Evolutionary conservation across 148 eudicot genomes (phyloP).

Genomic region (Nepenthes mirabilis): DNA sequence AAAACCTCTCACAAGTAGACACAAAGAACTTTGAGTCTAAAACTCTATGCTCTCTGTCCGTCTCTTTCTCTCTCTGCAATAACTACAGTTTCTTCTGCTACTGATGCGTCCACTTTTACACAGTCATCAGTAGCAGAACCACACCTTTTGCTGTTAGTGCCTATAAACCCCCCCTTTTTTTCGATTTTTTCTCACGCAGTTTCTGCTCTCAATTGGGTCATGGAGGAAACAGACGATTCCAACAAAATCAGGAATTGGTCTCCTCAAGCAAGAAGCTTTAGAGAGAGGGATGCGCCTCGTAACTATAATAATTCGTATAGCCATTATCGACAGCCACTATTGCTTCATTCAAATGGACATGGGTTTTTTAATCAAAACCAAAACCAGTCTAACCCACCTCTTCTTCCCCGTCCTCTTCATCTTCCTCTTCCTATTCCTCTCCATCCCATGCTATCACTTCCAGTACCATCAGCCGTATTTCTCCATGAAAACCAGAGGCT

Average conservation of each 20-base stretch:
- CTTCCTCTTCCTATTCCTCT: conserved; percentile 57
- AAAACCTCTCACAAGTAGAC: conserved; percentile 8
- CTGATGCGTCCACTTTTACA: background rate
- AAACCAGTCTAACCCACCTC: conserved; percentile 29
- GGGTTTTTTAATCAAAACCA: conserved; percentile 38
- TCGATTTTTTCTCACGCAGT: conserved; percentile 9
- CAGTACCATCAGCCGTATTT: conserved; percentile 15
- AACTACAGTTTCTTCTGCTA: conserved; percentile 29
- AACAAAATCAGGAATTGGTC: conserved; percentile 31
- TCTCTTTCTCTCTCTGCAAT: conserved; percentile 19
- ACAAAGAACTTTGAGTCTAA: conserved; percentile 14
- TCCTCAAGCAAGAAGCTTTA: conserved; percentile 26
- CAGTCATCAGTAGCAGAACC: conserved; percentile 10
- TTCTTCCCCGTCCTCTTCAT: conserved; percentile 40
- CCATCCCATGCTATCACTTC: conserved; percentile 47
- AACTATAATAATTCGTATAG: conserved; percentile 10
- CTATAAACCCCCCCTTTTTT: conserved; percentile 6
- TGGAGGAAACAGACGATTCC: conserved; percentile 56
- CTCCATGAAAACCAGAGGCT: conserved; percentile 38
- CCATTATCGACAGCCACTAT: conserved; percentile 12
- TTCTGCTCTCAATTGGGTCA: conserved; percentile 19
- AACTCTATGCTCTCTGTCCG: conserved; percentile 16
- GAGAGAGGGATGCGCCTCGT: conserved; percentile 15
- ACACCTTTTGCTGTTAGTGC: conserved; percentile 1
- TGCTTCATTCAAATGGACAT: conserved; percentile 27